Base-by-base conservation (phyloP, 345 rosid genomes). In the Geranium brycei region DNA sequence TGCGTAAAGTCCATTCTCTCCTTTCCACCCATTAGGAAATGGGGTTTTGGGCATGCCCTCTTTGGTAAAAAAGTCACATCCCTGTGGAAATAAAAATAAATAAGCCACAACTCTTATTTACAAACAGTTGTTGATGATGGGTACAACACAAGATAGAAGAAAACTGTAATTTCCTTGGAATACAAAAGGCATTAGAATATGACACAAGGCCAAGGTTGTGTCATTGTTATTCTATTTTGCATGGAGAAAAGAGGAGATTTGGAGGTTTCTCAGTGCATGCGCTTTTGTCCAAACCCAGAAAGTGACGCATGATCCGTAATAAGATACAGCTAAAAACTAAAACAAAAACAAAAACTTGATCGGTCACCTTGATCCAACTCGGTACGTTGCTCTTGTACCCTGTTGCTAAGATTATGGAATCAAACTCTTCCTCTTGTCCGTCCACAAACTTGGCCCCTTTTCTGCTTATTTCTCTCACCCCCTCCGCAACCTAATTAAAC, bases 1-100 rank as follows among this genome's bases (percentile, higher is more conserved):
- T 0, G 90, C 74, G 70, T 92, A 92, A 5, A 92, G 64, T 51
- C 98, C 93, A 47, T 79, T 72, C 31, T 59, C 83, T 40, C 93
- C 98, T 62, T 81, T 89, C 98, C 98, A 89, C 1, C 93, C 82
- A 70, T 83, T 75, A 1, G 97, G 97, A 73, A 84, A 89, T 55
- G 84, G 83, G 58, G 85, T 80, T 72, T 51, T 84, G 0, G 98
- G 98, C 84, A 87, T 83, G 3, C 98, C 98, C 3, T 86, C 93
- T 63, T 85, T 70, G 7, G 89, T 76, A 85, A 91, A 89, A 70
- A 70, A 78, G 40, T 84, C 87, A 71, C 81, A 62, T n/a, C 76
- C 88, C 96, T 84, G 64, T 68, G 67, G 47, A 53, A 31, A 41
- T 28, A 58, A 19, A 59, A 17, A 7, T 35, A 5, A n/a, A 59